These are phyloP conservation scores for Dichomitus squalens DNA, from an alignment of 1,284 basidiomycete genomes.

Conservation along the genomic window DNA sequence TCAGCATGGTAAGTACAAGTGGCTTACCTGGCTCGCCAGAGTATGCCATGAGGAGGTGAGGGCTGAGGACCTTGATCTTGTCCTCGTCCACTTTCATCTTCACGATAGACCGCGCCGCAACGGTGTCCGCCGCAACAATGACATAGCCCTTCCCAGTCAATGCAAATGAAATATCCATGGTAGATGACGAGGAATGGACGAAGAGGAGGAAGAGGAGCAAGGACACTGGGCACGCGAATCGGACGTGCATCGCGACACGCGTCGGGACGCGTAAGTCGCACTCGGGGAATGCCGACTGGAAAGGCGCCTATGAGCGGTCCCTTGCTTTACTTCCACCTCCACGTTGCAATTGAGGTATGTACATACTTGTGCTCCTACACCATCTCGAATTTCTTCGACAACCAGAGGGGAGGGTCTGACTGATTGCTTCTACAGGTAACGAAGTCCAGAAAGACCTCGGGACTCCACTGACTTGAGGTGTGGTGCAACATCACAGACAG, in stretches of 20 bases:
- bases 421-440: no score
- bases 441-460: no score
- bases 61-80: slow-evolving; percentile 92
- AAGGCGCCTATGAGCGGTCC: background rate
- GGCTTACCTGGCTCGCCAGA: slow-evolving; percentile 87
- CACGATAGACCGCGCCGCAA: slow-evolving; percentile 88
- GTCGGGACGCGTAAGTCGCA: slow-evolving; percentile 14
- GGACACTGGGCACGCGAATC: background rate
- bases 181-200: background rate
- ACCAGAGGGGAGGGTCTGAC: no score
- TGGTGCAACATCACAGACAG: no score
- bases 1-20: no score
- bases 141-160: slow-evolving; percentile 89
- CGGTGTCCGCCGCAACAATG: slow-evolving; percentile 90
- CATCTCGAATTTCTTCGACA: no score
- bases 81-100: slow-evolving; percentile 98
- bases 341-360: no score
- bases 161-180: slow-evolving; percentile 65
- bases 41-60: slow-evolving; percentile 94
- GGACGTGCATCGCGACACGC: slow-evolving; percentile 6
- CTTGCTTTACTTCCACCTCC: background rate
- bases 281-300: background rate
- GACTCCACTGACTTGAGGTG: no score
- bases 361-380: no score
- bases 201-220: background rate